Conservation (phyloP, 2,329 filamentous ascomycete genomes). For the Penicillium sp. region DNA sequence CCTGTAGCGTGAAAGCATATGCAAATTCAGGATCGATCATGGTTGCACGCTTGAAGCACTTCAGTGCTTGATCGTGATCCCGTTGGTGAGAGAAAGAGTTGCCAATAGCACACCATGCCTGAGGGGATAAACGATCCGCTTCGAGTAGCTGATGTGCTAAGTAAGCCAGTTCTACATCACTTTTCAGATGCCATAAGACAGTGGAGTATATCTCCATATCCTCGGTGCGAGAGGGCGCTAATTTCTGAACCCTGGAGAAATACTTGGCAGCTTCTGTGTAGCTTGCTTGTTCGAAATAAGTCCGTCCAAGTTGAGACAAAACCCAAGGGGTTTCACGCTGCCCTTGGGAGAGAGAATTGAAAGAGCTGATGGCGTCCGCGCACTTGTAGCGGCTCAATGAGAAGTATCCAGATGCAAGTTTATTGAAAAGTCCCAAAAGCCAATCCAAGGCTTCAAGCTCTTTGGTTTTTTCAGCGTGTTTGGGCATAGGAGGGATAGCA, state of each 20-base stretch:
- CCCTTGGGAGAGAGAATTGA: slow-evolving; percentile 65
- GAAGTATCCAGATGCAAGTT: slow-evolving; percentile 77
- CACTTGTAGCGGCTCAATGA: slow-evolving; percentile 76
- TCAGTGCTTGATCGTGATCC: slow-evolving; percentile 90
- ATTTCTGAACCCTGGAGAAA: slow-evolving; percentile 73
- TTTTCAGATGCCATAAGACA: slow-evolving; percentile 96
- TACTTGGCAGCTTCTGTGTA: slow-evolving; percentile 84
- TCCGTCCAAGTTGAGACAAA: slow-evolving; percentile 82
- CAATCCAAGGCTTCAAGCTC: slow-evolving; percentile 73
- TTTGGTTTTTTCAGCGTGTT: slow-evolving; percentile 56
- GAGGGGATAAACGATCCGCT: slow-evolving; percentile 79
- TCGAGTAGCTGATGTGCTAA: slow-evolving; percentile 88
- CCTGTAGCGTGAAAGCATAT: slow-evolving; percentile 92
- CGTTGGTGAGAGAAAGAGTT: slow-evolving; percentile 91
- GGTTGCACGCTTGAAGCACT: slow-evolving; percentile 91
- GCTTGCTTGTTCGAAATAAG: slow-evolving; percentile 84
- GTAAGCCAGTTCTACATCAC: slow-evolving; percentile 86
- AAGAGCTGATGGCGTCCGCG: slow-evolving; percentile 70
- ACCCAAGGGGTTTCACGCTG: slow-evolving; percentile 95
- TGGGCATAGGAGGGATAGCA: slow-evolving; percentile 26
- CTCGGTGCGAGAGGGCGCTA: slow-evolving; percentile 78
- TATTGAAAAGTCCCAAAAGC: slow-evolving; percentile 76
- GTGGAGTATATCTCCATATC: slow-evolving; percentile 99
- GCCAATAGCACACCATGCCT: slow-evolving; percentile 93
- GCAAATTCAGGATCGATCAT: slow-evolving; percentile 88